Evolutionary conservation across 2,329 filamentous ascomycete genomes (phyloP).

Genomic region (Blastomyces parvus): DNA sequence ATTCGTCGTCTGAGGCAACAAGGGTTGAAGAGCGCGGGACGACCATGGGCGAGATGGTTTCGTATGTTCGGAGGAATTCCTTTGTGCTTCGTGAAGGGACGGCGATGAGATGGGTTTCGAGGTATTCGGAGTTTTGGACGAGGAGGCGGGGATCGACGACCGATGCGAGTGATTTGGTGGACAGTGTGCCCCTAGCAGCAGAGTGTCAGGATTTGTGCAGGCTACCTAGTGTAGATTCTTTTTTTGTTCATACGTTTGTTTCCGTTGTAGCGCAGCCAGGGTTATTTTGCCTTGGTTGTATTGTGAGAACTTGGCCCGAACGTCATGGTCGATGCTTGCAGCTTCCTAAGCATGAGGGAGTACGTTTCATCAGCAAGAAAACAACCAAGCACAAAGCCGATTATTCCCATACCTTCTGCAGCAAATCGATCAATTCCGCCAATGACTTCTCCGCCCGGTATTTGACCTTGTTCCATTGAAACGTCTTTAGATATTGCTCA

Average conservation of each 20-base stretch:
- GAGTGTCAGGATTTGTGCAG: background rate
- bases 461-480: constrained; percentile 96
- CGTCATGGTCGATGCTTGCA: constrained; percentile 85
- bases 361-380: background rate
- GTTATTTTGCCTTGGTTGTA: constrained; percentile 87
- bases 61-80: constrained; percentile 82
- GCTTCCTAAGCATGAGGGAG: constrained; percentile 54
- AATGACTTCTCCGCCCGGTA: constrained; percentile 89
- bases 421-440: constrained; percentile 70
- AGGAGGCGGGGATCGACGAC: constrained; percentile 73
- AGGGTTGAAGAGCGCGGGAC: constrained; percentile 78
- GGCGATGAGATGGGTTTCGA: constrained; percentile 89
- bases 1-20: constrained; percentile 80
- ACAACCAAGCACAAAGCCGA: background rate
- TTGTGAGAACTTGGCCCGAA: constrained; percentile 87
- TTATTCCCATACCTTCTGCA: constrained; percentile 62
- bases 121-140: constrained; percentile 85
- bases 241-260: constrained; percentile 59
- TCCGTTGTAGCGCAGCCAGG: constrained; percentile 69
- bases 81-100: constrained; percentile 72
- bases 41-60: constrained; percentile 81
- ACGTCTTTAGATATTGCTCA: constrained; percentile 80
- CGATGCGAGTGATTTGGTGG: constrained; percentile 85
- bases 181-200: constrained; percentile 66
- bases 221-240: background rate